Base-by-base conservation (phyloP, 306 rosid species). In the Medicago lupulina region DNA sequence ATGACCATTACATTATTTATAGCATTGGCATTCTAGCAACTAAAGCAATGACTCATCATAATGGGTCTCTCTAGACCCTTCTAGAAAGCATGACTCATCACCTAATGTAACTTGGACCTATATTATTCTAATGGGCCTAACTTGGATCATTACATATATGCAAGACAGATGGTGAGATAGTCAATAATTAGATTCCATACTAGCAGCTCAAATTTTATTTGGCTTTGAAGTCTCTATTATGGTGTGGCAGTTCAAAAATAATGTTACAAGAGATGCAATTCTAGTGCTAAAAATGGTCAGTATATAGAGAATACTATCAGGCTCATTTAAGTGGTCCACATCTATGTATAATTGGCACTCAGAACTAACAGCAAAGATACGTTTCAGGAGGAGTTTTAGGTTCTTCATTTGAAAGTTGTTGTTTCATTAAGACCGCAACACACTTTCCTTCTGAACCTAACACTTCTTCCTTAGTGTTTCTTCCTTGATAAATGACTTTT, bases 201-300 rank as follows among this genome's bases (percentile, higher is more conserved):
- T 15, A 53, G 68, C 21, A 64, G 41, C 63, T 71, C 54, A 53
- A 57, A 50, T 34, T n/a, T 25, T 31, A 12, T 11, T 12, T 38
- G 58, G 78, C 55, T 69, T 53, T 53, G 7, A 71, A 81, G 25
- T 15, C 58, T 15, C 58, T 39, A 53, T 75, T 63, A 63, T 19
- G 28, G 64, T 51, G 58, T 16, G 21, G 38, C 77, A 62, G 19
- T 28, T 50, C n/a, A 71, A 78, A 18, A 47, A 11, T 18, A 4
- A 36, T 61, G 21, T 23, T 68, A 28, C 31, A 3, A 17, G 14
- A 19, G 49, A 70, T 19, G 54, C 54, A 36, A 70, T 61, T 57
- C 51, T 60, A 61, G 18, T 60, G 63, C 65, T 47, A 53, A 21
- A 76, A 40, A 31, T 34, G 38, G 63, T 28, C 31, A 17, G 41